Percentiles rank a stretch among this genome's conserved stretches.
These are phyloP conservation scores for Fusarium bactridioides DNA, from an alignment of 2,329 filamentous ascomycete species.

Conservation along the genomic window DNA sequence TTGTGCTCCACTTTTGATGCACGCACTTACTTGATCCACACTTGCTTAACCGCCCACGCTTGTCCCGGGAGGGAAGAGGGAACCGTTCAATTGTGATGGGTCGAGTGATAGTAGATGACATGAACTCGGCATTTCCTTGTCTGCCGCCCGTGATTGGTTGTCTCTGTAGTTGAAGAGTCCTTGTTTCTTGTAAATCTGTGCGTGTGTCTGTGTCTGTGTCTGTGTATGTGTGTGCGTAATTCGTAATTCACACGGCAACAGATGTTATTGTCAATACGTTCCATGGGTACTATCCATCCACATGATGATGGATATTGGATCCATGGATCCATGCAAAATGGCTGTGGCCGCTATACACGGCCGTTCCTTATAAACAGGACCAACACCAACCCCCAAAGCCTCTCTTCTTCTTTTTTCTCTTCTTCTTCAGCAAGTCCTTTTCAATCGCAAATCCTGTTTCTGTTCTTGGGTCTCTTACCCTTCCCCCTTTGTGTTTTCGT, in stretches of 20 bases:
- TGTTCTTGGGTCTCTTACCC: slow-evolving; percentile 49
- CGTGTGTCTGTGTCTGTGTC: neutral
- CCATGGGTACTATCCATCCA: neutral
- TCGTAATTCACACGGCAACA: slow-evolving; percentile 24
- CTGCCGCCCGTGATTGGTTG: slow-evolving; percentile 27
- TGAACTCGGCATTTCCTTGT: slow-evolving; percentile 36
- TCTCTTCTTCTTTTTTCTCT: slow-evolving; percentile 47
- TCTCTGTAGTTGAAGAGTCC: neutral
- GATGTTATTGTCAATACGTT: neutral
- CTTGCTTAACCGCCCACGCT: slow-evolving; percentile 40
- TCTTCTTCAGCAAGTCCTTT: slow-evolving; percentile 71
- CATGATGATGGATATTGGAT: neutral
- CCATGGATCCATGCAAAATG: neutral
- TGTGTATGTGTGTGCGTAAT: neutral
- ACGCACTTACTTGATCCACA: slow-evolving; percentile 34
- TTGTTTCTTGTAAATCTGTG: slow-evolving; percentile 10
- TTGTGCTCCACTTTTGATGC: slow-evolving; percentile 12
- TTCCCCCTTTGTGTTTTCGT: slow-evolving; percentile 50
- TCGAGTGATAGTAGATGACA: slow-evolving; percentile 26
- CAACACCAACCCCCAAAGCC: slow-evolving; percentile 46
- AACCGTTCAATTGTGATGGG: slow-evolving; percentile 32
- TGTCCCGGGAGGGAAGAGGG: slow-evolving; percentile 7
- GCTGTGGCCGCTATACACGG: slow-evolving; percentile 29
- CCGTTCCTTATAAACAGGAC: slow-evolving; percentile 42
- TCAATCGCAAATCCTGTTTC: slow-evolving; percentile 63